Base-by-base conservation (phyloP, 2,329 filamentous ascomycete species). In the Chalaropsis thielavioides region DNA sequence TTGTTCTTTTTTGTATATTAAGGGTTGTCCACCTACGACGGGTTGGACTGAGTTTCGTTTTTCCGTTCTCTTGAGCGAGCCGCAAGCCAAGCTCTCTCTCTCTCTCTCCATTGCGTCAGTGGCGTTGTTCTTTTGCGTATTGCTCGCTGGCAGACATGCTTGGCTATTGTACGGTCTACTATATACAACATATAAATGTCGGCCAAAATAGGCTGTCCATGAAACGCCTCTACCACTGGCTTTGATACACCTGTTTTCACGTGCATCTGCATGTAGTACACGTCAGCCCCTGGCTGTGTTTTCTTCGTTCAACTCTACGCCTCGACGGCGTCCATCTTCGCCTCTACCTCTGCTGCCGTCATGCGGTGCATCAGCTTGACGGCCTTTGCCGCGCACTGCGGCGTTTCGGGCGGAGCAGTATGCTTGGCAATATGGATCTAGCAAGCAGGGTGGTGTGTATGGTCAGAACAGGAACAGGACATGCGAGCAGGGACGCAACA, bases 341-440 rank as follows among this genome's bases (percentile, higher is more conserved):
- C 79, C 67, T 83, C 77, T 1, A 92, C 82, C 66, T 91, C 81
- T 3, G 84, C 81, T 31, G 80, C 76, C 0, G 82, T 86, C 74
- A 92, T 89, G 19, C 86, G 81, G 73, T 92, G 89, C 88, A 92
- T 92, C 60, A 92, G 76, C 73, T 90, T 91, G 65, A 81, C 75
- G 1, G 86, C 84, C 68, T 83, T 77, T 5, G 80, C 79, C 1
- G 81, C 81, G 2, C 79, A 80, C 64, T 77, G 75, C 2, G 83
- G 79, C 27, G 80, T 74, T 68, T 83, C 83, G 62, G 79, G 77
- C 11, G 76, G 76, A 0, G 78, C 73, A 7, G 74, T 75, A 11
- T 76, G 75, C 69, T 82, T 85, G 75, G 84, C 85, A 67, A 92
- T 77, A 67, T 85, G 82, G 68, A 84, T 83, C 82, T 84, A 17